Evolutionary conservation across 768 basidiomycete species (phyloP).

Genomic region (Suillus subalutaceus): DNA sequence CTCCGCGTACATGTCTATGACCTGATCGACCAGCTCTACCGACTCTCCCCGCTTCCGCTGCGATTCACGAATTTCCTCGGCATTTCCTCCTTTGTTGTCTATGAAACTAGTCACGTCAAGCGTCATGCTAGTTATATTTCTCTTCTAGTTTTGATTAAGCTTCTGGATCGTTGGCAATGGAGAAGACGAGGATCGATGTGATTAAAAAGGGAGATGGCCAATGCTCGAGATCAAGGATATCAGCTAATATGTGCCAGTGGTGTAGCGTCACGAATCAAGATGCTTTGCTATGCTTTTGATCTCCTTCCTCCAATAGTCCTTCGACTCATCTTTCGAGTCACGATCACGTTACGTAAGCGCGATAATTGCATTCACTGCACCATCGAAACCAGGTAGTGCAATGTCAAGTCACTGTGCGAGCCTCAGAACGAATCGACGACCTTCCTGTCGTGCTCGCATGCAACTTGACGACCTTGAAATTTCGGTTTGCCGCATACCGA

Average conservation of each 20-base stretch:
- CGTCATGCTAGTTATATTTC: constrained; percentile 58
- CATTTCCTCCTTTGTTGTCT: constrained; percentile 89
- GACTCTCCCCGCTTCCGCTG: constrained; percentile 89
- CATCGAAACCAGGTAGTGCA: not conserved
- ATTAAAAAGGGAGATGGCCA: not conserved
- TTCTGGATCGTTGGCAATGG: not conserved
- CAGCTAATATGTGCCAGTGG: not conserved
- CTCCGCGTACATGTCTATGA: constrained; percentile 87
- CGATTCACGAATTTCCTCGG: constrained; percentile 87
- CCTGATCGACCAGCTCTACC: constrained; percentile 92
- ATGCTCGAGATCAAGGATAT: constrained; percentile 11
- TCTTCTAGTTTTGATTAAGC: constrained; percentile 3
- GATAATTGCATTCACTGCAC: not conserved
- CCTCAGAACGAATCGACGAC: not conserved
- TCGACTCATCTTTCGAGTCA: constrained; percentile 10
- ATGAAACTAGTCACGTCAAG: constrained; percentile 82
- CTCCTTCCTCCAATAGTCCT: constrained; percentile 7
- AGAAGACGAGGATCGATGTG: not conserved
- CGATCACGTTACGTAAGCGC: constrained; percentile 13
- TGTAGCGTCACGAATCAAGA: constrained; percentile 1
- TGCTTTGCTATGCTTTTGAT: not conserved
- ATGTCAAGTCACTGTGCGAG: not conserved
- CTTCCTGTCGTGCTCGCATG: not conserved
- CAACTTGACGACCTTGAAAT: not conserved
- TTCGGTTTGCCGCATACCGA: not conserved